Evolutionary conservation across 2,329 filamentous ascomycete species (phyloP).

Genomic region (Fusarium luffae): DNA sequence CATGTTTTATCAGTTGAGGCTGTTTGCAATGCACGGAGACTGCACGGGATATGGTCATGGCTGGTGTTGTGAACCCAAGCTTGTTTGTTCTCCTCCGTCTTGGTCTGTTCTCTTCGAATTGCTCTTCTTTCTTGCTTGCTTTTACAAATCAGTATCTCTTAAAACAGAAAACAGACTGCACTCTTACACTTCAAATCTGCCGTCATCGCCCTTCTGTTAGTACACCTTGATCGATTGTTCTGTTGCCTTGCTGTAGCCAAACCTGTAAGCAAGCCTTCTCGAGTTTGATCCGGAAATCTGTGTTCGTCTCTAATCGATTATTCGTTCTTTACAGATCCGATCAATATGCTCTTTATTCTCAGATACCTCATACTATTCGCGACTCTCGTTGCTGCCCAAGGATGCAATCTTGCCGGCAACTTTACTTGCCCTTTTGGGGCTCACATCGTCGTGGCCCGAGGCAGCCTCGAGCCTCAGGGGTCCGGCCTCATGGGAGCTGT

Average conservation of each 20-base stretch:
- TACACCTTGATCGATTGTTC: background rate
- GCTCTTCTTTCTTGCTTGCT: background rate
- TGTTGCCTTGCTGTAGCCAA: too few species aligned
- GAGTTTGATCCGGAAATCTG: fast-evolving
- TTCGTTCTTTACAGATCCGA: background rate
- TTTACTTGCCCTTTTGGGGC: conserved; percentile 24
- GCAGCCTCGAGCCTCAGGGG: conserved; percentile 35
- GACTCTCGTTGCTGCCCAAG: background rate
- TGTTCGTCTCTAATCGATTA: background rate
- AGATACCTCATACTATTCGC: background rate
- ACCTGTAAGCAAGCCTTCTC: background rate
- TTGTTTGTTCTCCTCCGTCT: background rate
- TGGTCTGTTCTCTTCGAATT: background rate
- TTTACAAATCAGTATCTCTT: background rate
- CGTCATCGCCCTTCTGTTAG: background rate
- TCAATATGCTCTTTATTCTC: conserved; percentile 18
- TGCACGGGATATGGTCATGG: background rate
- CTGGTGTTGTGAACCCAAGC: background rate
- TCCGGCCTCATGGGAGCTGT: conserved; percentile 40
- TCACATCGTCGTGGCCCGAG: conserved; percentile 39
- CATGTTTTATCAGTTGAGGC: background rate
- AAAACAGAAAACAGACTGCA: too few species aligned
- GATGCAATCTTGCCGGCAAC: background rate
- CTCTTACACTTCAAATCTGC: background rate
- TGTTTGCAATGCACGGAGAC: background rate